Conservation (phyloP, 2,329 filamentous ascomycete species). For the Chrysoporthe deuterocubensis region DNA sequence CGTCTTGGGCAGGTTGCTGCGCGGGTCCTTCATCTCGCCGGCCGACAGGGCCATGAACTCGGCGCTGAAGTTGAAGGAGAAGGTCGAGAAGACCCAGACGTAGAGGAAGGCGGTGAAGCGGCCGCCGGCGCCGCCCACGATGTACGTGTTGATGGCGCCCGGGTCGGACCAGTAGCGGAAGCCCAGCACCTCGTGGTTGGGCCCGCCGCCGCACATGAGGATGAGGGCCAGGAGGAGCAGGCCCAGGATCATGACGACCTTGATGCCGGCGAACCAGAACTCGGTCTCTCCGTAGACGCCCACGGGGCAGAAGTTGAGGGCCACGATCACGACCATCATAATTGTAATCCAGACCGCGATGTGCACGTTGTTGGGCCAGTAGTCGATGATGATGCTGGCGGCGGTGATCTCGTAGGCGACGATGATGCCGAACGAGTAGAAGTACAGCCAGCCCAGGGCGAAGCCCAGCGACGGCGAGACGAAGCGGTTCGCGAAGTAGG, state of each 20-base stretch:
- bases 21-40: constrained; percentile 30
- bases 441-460: constrained; percentile 48
- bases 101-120: constrained; percentile 49
- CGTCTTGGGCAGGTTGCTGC: constrained; percentile 29
- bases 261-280: constrained; percentile 24
- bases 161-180: constrained; percentile 51
- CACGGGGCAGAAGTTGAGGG: constrained; percentile 30
- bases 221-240: constrained; percentile 20
- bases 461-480: constrained; percentile 49
- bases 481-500: constrained; percentile 51
- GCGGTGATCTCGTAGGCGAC: constrained; percentile 37
- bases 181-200: constrained; percentile 37
- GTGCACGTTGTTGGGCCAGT: constrained; percentile 31
- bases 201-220: constrained; percentile 21
- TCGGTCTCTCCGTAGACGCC: constrained; percentile 24
- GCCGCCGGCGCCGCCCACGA: constrained; percentile 43
- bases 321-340: constrained; percentile 29
- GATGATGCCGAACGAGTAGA: constrained; percentile 44
- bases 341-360: constrained; percentile 32
- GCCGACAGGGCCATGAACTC: constrained; percentile 30
- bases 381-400: constrained; percentile 31
- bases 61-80: constrained; percentile 24
- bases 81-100: constrained; percentile 43
- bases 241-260: constrained; percentile 20
- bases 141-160: constrained; percentile 43